Base-by-base conservation (phyloP, 352 stramenopile genomes). In the Thalassiosira pacifica region DNA sequence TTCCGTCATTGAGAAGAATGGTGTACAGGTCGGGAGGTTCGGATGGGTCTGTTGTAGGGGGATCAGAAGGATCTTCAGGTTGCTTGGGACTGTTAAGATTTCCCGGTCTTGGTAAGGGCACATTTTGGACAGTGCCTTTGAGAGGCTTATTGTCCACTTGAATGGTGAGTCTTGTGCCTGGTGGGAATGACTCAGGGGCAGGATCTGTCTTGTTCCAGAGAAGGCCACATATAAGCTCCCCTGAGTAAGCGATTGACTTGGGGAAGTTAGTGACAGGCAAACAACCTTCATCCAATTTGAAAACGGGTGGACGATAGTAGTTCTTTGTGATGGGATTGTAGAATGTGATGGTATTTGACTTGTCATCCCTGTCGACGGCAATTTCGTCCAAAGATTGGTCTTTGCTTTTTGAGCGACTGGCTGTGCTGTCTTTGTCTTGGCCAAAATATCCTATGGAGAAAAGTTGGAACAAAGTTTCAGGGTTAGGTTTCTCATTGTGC, bases 301-400 rank as follows among this genome's bases (percentile, higher is more conserved):
- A 82, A 9, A 19, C 40, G 2, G 29, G 6, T 19, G 74, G 63
- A 16, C 40, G 24, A 57, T 82, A 82, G 63, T 66, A 81, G 13
- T 68, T 60, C 19, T 60, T 67, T 4, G 11, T 81, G 19, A 70
- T 13, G 13, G 73, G 63, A 45, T 81, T 81, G 42, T 74, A 81
- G 32, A 81, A 70, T n/a, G 68, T 10, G 1, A 74, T 69, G 2
- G 53, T 66, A 34, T 82, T 82, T 0, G 64, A 70, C 18, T 24
- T 59, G 10, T 69, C 34, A 4, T 42, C 16, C 2, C 61, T 4
- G 24, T 45, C 60, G 53, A 80, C 13, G 2, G 61, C 61, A 67
- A 80, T 80, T 0, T 29, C 40, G 27, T 72, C 61, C 32, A 80
- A 53, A 24, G 40, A 71, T 55, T 79, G 60, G 45, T 63, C 24